These are phyloP conservation scores for Bretziella fagacearum DNA, from an alignment of 2,329 filamentous ascomycete species.

Conservation along the genomic window DNA sequence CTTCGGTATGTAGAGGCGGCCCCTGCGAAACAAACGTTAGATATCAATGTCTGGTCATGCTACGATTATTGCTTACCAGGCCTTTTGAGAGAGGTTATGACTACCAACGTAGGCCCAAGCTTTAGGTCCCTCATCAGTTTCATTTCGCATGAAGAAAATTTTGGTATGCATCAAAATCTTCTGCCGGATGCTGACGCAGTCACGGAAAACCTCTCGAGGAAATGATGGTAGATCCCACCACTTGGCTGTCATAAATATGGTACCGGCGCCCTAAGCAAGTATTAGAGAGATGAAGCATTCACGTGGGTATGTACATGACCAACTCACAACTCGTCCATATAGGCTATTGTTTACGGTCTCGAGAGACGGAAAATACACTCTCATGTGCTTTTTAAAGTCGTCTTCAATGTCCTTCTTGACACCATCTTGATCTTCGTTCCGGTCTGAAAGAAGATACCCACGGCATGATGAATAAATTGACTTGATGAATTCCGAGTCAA, in stretches of 20 bases:
- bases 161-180: constrained; percentile 85
- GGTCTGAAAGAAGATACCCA: constrained; percentile 25
- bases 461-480: constrained; percentile 38
- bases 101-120: constrained; percentile 81
- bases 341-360: constrained; percentile 49
- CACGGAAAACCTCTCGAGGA: constrained; percentile 52
- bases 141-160: constrained; percentile 36
- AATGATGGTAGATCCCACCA: constrained; percentile 59
- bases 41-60: no score
- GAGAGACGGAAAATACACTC: constrained; percentile 66
- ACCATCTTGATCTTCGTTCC: constrained; percentile 22
- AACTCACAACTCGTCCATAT: constrained; percentile 41
- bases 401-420: constrained; percentile 3
- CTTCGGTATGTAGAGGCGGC: constrained; percentile 55
- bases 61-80: constrained; percentile 49
- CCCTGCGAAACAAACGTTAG: constrained; percentile 36
- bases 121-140: constrained; percentile 16
- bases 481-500: constrained; percentile 51
- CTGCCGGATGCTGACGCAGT: constrained; percentile 53
- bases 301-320: background rate
- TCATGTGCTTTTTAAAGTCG: constrained; percentile 34
- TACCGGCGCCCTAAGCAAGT: constrained; percentile 51
- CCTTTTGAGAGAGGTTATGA: constrained; percentile 82
- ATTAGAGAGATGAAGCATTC: background rate
- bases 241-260: constrained; percentile 58